These are phyloP conservation scores for Coprinopsis cinerea DNA, from an alignment of 768 basidiomycete species.

Conservation along the genomic window DNA sequence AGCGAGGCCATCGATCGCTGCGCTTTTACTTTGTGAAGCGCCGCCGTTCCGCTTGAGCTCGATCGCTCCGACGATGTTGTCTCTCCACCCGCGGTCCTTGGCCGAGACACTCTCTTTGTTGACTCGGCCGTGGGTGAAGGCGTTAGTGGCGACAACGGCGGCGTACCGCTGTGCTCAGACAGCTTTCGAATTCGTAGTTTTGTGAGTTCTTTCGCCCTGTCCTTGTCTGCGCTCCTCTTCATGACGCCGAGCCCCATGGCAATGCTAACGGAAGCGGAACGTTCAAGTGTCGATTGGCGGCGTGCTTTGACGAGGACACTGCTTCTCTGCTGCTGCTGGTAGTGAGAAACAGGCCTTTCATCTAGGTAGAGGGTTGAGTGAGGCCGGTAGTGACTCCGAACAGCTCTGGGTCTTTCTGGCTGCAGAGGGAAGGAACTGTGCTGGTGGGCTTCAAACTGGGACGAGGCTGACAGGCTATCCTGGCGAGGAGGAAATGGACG, in stretches of 20 bases:
- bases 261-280: constrained; percentile 26
- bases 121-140: not conserved
- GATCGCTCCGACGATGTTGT: constrained; percentile 1
- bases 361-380: constrained; percentile 30
- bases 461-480: constrained; percentile 6
- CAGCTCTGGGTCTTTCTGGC: constrained; percentile 10
- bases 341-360: constrained; percentile 4
- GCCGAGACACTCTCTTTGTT: constrained; percentile 10
- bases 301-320: constrained; percentile 2
- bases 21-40: constrained; percentile 23
- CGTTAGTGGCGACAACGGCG: constrained; percentile 11
- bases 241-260: constrained; percentile 33
- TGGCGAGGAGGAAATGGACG: constrained; percentile 9
- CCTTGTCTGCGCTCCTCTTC: constrained; percentile 22
- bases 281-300: constrained; percentile 16
- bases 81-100: constrained; percentile 8
- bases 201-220: constrained; percentile 16
- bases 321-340: not conserved
- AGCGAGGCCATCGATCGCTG: constrained; percentile 35
- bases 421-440: constrained; percentile 5
- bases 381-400: constrained; percentile 33
- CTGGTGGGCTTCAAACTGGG: not conserved
- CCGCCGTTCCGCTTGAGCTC: not conserved
- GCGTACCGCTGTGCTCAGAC: constrained; percentile 3
- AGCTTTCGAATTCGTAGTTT: constrained; percentile 8